Evolutionary conservation across 257 asterid genomes (phyloP).

Genomic region (Gynochthodes officinalis): DNA sequence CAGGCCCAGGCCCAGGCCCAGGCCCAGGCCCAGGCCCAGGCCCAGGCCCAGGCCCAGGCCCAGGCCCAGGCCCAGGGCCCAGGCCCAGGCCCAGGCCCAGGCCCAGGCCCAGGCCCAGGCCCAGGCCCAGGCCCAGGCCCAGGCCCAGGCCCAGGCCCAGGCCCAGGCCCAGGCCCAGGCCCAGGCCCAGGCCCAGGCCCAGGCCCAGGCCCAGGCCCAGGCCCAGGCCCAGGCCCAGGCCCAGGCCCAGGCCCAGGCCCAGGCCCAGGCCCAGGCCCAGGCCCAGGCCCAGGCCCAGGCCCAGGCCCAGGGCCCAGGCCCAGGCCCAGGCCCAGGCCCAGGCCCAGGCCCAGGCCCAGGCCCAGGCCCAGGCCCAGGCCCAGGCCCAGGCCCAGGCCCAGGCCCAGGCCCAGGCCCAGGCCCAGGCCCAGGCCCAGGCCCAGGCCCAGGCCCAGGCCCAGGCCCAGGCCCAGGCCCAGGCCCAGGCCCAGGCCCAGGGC

Average conservation of each 20-base stretch:
- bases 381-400: background rate
- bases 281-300: constrained; percentile 1
- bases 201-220: background rate
- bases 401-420: constrained; percentile 1
- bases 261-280: background rate
- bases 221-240: background rate
- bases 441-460: too few relatives aligned
- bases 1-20: background rate
- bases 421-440: too few relatives aligned
- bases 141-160: background rate
- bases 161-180: background rate
- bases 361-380: background rate
- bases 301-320: background rate
- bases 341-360: background rate
- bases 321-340: background rate
- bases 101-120: background rate
- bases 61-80: background rate
- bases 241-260: background rate
- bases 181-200: background rate
- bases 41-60: background rate
- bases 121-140: background rate
- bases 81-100: background rate
- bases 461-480: too few relatives aligned
- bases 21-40: background rate
- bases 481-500: too few relatives aligned